These are phyloP conservation scores for Lachancea quebecensis DNA, from an alignment of 805 yeast genomes.

Conservation along the genomic window DNA sequence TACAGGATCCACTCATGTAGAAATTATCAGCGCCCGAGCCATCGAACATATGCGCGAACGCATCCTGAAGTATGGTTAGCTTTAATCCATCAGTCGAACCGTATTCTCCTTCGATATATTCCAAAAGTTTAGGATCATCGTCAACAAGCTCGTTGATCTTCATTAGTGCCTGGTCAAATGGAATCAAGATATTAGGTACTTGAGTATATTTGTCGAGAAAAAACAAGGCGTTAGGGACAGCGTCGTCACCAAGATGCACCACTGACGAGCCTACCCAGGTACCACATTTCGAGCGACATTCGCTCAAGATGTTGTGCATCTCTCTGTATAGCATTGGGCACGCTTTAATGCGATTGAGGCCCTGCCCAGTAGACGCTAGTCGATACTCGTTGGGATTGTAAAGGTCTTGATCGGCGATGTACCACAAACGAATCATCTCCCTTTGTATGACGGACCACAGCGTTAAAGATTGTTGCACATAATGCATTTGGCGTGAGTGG, in stretches of 20 bases:
- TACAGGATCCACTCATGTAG: constrained; percentile 78
- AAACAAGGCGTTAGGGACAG: constrained; percentile 77
- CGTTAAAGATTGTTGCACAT: constrained; percentile 66
- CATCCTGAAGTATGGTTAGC: constrained; percentile 36
- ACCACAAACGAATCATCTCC: constrained; percentile 74
- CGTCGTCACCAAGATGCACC: constrained; percentile 74
- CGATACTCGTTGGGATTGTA: constrained; percentile 49
- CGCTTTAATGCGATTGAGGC: constrained; percentile 66
- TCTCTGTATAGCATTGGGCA: constrained; percentile 64
- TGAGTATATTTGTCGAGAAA: constrained; percentile 75
- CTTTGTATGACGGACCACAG: constrained; percentile 74
- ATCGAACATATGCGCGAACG: constrained; percentile 47
- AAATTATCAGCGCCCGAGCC: constrained; percentile 83
- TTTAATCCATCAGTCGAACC: constrained; percentile 49
- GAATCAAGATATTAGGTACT: constrained; percentile 70
- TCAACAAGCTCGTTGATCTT: constrained; percentile 47
- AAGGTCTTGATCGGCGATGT: constrained; percentile 65
- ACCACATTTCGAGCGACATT: constrained; percentile 55
- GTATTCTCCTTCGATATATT: constrained; percentile 53
- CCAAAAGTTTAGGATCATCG: constrained; percentile 40
- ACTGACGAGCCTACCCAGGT: constrained; percentile 78
- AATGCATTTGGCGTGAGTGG: constrained; percentile 65
- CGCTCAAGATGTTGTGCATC: constrained; percentile 62
- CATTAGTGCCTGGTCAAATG: constrained; percentile 53
- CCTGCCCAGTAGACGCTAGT: constrained; percentile 72